Conservation (phyloP, 495 filamentous ascomycete species). For the Aspergillus indologenus region DNA sequence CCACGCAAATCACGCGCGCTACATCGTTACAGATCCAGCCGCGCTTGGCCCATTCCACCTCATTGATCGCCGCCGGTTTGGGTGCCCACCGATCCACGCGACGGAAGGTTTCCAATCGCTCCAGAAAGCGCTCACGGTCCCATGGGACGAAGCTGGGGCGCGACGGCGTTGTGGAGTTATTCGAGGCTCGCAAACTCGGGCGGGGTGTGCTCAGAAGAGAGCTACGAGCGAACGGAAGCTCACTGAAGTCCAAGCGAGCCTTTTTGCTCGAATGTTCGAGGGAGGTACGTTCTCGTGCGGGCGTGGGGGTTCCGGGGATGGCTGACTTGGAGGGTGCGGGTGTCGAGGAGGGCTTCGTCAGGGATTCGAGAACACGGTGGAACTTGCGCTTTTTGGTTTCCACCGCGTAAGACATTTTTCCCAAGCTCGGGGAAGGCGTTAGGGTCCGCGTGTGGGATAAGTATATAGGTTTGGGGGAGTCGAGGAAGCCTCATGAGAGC, state of each 20-base stretch:
- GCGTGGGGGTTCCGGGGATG: constrained; percentile 15
- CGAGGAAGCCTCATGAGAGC: not conserved
- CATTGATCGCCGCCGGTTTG: constrained; percentile 74
- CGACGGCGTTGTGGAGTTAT: constrained; percentile 22
- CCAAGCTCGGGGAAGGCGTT: constrained; percentile 2
- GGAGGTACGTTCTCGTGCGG: constrained; percentile 24
- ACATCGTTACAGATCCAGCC: constrained; percentile 85
- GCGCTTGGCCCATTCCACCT: constrained; percentile 92
- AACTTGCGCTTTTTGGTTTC: constrained; percentile 57
- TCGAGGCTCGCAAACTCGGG: constrained; percentile 22
- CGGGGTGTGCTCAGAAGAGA: constrained; percentile 28
- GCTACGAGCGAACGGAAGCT: constrained; percentile 26
- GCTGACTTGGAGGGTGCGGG: constrained; percentile 14
- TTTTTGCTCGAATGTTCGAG: constrained; percentile 34
- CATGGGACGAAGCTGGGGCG: constrained; percentile 71
- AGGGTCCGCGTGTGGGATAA: not conserved
- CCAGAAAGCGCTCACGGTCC: constrained; percentile 79
- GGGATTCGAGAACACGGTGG: constrained; percentile 54
- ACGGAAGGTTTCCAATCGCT: constrained; percentile 79
- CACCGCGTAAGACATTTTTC: constrained; percentile 49
- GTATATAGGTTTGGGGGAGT: not conserved
- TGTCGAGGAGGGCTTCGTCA: constrained; percentile 44
- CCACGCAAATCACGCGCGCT: constrained; percentile 76
- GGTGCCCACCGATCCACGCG: constrained; percentile 82
- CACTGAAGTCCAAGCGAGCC: constrained; percentile 31